Percentiles rank a stretch among this genome's conserved stretches.
phyloP scores from a whole-genome alignment of 2,329 filamentous ascomycete genomes.

The Cordyceps cateniannulata region DNA sequence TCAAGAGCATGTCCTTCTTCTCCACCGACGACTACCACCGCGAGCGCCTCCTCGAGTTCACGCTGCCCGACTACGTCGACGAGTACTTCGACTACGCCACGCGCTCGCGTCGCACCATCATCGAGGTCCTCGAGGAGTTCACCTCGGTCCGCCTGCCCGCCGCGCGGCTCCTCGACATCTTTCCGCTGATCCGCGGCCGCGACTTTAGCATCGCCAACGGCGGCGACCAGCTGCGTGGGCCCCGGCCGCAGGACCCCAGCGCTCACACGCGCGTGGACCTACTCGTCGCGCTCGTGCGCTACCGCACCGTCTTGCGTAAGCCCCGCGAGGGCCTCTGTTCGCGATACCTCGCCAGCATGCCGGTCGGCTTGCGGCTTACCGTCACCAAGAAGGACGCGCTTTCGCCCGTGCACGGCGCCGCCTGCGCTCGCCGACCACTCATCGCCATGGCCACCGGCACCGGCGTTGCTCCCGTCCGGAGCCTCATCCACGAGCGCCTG shows the following conservation, averaged over 20 bases:
- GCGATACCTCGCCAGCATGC: slow-evolving; percentile 67
- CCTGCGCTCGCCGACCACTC: slow-evolving; percentile 45
- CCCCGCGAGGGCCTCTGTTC: slow-evolving; percentile 86
- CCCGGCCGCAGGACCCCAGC: too few relatives aligned
- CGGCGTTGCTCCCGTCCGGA: slow-evolving; percentile 76
- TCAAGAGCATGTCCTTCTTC: slow-evolving; percentile 70
- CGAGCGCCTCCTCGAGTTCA: slow-evolving; percentile 78
- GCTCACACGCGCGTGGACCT: slow-evolving; percentile 61
- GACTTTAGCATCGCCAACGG: slow-evolving; percentile 90
- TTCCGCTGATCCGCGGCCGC: slow-evolving; percentile 78
- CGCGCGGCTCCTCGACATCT: slow-evolving; percentile 61
- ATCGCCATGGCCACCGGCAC: slow-evolving; percentile 81
- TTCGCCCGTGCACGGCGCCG: slow-evolving; percentile 33
- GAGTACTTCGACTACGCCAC: slow-evolving; percentile 96
- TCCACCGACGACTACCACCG: slow-evolving; percentile 66
- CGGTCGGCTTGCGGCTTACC: slow-evolving; percentile 48
- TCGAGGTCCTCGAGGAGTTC: slow-evolving; percentile 91
- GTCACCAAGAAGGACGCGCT: slow-evolving; percentile 51
- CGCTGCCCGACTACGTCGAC: slow-evolving; percentile 70
- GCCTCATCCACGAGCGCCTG: slow-evolving; percentile 70
- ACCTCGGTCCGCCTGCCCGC: slow-evolving; percentile 75
- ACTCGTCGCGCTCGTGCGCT: slow-evolving; percentile 83
- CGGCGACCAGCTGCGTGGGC: slow-evolving; percentile 37
- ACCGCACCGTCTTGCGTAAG: slow-evolving; percentile 78
- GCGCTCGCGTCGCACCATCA: slow-evolving; percentile 78